Evolutionary conservation across 805 yeast species (phyloP).

Genomic region (Lipomyces kockii): DNA sequence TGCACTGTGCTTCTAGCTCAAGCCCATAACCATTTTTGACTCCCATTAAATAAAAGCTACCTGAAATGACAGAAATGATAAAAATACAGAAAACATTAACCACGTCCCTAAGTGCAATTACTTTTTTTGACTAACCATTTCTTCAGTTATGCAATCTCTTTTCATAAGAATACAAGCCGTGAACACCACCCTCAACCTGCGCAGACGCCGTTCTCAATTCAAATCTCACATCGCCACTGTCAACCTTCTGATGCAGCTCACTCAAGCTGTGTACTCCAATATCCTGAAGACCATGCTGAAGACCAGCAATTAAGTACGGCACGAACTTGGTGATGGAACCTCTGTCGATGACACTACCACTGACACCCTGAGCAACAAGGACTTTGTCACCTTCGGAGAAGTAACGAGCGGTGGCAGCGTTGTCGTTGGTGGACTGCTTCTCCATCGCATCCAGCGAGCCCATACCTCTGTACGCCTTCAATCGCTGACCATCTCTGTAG

Average conservation of each 20-base stretch:
- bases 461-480: conserved; percentile 98
- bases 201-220: conserved; percentile 99
- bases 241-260: conserved; percentile 67
- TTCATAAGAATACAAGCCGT: conserved; percentile 94
- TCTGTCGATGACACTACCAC: conserved; percentile 95
- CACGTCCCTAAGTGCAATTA: background rate
- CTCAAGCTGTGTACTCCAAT: conserved; percentile 78
- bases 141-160: conserved; percentile 73
- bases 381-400: conserved; percentile 95
- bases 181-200: conserved; percentile 98
- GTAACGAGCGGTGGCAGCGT: conserved; percentile 97
- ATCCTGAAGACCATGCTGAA: conserved; percentile 98
- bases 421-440: conserved; percentile 76
- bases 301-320: conserved; percentile 92
- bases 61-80: background rate
- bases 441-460: conserved; percentile 99
- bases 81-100: conserved; percentile 3
- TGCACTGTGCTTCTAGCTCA: no score
- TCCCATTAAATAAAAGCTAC: background rate
- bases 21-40: background rate
- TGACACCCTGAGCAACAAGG: conserved; percentile 98
- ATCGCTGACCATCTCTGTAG: conserved; percentile 97
- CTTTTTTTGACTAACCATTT: background rate
- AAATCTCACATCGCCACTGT: conserved; percentile 77
- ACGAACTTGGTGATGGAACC: conserved; percentile 92